Conservation (phyloP, 2,329 filamentous ascomycete genomes). For the Ceratocystis cacaofunesta region DNA sequence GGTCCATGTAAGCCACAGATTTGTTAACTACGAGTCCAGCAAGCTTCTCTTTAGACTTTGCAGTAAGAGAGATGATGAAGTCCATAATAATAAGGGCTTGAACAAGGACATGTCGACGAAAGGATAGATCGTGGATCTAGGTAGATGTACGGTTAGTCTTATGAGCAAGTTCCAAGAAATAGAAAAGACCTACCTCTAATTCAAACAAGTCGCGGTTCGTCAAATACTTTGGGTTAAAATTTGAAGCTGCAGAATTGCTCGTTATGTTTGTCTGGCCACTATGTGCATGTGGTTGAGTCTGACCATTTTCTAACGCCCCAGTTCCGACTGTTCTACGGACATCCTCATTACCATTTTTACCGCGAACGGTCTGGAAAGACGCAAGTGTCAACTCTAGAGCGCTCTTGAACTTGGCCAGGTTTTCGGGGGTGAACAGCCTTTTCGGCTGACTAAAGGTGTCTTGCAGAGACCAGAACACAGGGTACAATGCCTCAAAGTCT, state of each 20-base stretch:
- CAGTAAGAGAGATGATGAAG: conserved; percentile 80
- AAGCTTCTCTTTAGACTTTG: conserved; percentile 66
- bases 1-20: conserved; percentile 67
- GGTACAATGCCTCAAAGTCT: conserved; percentile 63
- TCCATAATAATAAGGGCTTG: conserved; percentile 90
- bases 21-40: conserved; percentile 58
- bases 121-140: conserved; percentile 82
- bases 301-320: not conserved
- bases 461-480: conserved; percentile 87
- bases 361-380: conserved; percentile 38
- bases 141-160: conserved; percentile 6
- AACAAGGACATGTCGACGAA: conserved; percentile 84
- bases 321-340: conserved; percentile 20
- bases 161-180: not conserved
- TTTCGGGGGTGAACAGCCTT: conserved; percentile 55
- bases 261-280: not conserved
- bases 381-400: conserved; percentile 53
- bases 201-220: conserved; percentile 96
- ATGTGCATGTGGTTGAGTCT: not conserved
- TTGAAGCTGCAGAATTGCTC: conserved; percentile 21
- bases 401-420: conserved; percentile 68
- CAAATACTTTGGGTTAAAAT: conserved; percentile 90
- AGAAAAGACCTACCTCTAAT: conserved; percentile 51
- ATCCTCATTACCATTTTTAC: conserved; percentile 37
- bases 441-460: conserved; percentile 83